Conservation (phyloP, 2,329 filamentous ascomycete species). For the Hypoxylon sp. region DNA sequence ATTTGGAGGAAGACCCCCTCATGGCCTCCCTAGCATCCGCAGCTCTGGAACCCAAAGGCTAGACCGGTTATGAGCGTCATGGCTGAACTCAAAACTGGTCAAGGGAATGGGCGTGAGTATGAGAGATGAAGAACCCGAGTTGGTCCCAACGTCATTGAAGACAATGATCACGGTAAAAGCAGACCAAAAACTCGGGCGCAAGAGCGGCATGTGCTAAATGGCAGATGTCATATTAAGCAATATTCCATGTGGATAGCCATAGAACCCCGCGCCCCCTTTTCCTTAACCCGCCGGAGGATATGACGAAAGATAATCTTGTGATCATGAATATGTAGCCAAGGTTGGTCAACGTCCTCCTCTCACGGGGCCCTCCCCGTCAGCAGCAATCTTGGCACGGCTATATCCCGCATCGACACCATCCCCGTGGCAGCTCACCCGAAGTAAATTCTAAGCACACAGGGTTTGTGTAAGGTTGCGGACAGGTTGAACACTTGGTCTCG, state of each 20-base stretch:
- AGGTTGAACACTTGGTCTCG: background rate
- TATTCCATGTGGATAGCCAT: background rate
- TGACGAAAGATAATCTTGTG: background rate
- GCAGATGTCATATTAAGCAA: slow-evolving; percentile 7
- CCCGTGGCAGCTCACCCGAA: slow-evolving; percentile 4
- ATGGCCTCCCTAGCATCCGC: background rate
- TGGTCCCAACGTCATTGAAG: background rate
- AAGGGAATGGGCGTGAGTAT: background rate
- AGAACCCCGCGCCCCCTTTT: background rate
- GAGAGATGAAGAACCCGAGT: background rate
- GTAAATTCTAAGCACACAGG: background rate
- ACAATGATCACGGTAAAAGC: background rate
- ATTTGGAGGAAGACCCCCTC: background rate
- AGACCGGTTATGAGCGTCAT: background rate
- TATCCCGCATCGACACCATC: background rate
- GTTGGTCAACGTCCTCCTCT: background rate
- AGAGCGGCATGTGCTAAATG: background rate
- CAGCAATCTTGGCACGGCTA: background rate
- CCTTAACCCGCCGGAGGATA: background rate
- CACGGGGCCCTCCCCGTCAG: background rate
- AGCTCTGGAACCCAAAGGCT: background rate
- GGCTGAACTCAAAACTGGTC: background rate
- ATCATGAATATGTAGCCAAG: background rate
- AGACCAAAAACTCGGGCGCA: background rate
- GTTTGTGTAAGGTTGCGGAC: slow-evolving; percentile 2